Evolutionary conservation across 768 basidiomycete genomes (phyloP).

Genomic region (Leccinellum albellum): DNA sequence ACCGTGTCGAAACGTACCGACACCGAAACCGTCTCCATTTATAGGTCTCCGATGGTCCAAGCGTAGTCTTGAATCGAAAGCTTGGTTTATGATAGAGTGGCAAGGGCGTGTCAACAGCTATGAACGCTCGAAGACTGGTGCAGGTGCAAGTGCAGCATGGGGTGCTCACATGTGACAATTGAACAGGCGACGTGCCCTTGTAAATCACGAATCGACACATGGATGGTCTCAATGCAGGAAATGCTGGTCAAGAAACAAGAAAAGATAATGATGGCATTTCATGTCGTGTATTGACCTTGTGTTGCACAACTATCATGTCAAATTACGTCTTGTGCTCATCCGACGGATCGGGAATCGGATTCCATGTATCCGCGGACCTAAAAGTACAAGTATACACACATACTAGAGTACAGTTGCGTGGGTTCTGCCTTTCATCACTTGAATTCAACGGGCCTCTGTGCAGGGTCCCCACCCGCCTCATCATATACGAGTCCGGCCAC

Average conservation of each 20-base stretch:
- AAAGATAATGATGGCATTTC: background rate
- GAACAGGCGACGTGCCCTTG: conserved; percentile 91
- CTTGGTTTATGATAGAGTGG: conserved; percentile 96
- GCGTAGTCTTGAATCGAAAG: conserved; percentile 89
- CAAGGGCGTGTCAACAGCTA: conserved; percentile 89
- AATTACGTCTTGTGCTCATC: conserved; percentile 20
- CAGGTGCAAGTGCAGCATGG: background rate
- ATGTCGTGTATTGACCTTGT: background rate
- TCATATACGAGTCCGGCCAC: conserved; percentile 86
- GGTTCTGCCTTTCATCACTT: conserved; percentile 36
- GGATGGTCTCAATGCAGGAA: background rate
- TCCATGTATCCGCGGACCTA: background rate
- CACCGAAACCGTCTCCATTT: conserved; percentile 95
- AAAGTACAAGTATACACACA: conserved; percentile 8
- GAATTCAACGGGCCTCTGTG: conserved; percentile 75
- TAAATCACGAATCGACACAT: conserved; percentile 95
- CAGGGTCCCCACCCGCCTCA: conserved; percentile 74
- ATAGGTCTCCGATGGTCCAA: conserved; percentile 80
- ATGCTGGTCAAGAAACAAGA: background rate
- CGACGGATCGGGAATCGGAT: conserved; percentile 6
- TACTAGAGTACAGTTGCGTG: background rate
- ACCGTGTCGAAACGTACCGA: conserved; percentile 52
- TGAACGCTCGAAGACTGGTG: conserved; percentile 2
- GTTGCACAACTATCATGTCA: conserved; percentile 10
- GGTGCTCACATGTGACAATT: conserved; percentile 72